Percentiles rank a stretch among this genome's conserved stretches.
These are phyloP conservation scores for Emergomyces orientalis DNA, from an alignment of 2,329 filamentous ascomycete species.

Conservation along the genomic window DNA sequence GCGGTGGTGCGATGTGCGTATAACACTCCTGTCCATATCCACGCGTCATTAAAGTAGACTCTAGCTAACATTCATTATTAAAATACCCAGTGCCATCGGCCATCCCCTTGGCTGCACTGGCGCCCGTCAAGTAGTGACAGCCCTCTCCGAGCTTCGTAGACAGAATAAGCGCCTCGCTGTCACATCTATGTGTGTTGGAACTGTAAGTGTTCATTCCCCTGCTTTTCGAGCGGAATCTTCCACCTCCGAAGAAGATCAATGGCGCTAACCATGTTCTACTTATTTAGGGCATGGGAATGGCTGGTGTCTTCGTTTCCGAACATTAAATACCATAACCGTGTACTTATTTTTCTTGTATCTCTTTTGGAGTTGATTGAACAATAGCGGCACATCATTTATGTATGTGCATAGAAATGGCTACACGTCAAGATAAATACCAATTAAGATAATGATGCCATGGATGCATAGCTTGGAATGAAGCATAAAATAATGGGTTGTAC, in stretches of 20 bases:
- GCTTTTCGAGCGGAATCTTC: neutral
- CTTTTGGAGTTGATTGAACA: neutral
- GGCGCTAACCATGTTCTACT: neutral
- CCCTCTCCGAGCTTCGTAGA: slow-evolving; percentile 76
- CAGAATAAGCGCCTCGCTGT: slow-evolving; percentile 71
- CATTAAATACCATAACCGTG: slow-evolving; percentile 37
- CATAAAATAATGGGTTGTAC: neutral
- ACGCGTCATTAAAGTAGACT: neutral
- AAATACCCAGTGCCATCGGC: slow-evolving; percentile 57
- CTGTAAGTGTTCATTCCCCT: slow-evolving; percentile 54
- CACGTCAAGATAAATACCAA: neutral
- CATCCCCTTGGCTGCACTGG: slow-evolving; percentile 87
- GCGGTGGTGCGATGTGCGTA: slow-evolving; percentile 69
- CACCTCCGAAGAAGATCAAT: neutral
- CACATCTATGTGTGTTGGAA: slow-evolving; percentile 90
- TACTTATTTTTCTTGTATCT: neutral
- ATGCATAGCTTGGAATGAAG: neutral
- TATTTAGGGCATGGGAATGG: slow-evolving; percentile 58
- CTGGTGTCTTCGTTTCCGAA: slow-evolving; percentile 85
- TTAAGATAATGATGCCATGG: neutral
- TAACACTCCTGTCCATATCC: neutral
- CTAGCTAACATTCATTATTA: neutral
- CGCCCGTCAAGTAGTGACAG: slow-evolving; percentile 78
- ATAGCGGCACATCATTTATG: neutral
- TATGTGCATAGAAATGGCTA: neutral